These are phyloP conservation scores for Leccinum variicolor DNA, from an alignment of 768 basidiomycete genomes.

Conservation along the genomic window DNA sequence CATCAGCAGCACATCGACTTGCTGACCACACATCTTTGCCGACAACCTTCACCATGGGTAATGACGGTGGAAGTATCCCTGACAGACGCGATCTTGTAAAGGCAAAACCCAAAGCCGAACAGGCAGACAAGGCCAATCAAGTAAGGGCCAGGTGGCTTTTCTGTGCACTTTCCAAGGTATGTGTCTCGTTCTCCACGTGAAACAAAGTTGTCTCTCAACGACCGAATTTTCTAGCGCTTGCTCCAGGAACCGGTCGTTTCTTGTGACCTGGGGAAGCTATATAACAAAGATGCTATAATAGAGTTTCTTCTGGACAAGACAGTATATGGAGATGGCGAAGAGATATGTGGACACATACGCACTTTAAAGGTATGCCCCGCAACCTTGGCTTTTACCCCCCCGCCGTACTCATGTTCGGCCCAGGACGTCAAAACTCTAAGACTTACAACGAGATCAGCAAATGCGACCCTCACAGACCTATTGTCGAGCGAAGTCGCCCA, in stretches of 20 bases:
- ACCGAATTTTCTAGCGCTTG: conserved; percentile 51
- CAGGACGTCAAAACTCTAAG: conserved; percentile 86
- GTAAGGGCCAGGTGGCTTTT: conserved; percentile 86
- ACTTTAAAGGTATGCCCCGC: conserved; percentile 71
- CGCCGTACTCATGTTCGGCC: background rate
- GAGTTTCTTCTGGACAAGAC: conserved; percentile 84
- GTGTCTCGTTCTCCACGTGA: conserved; percentile 1
- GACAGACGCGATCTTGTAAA: conserved; percentile 78
- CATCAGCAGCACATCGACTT: background rate
- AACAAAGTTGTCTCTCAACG: background rate
- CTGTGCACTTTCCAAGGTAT: conserved; percentile 93
- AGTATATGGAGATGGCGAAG: conserved; percentile 86
- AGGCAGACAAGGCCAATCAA: conserved; percentile 89
- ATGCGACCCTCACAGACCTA: conserved; percentile 30
- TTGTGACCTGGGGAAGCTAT: conserved; percentile 89
- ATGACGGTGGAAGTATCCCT: conserved; percentile 87
- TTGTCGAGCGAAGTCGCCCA: conserved; percentile 50
- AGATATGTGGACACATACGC: conserved; percentile 89
- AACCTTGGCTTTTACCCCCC: background rate
- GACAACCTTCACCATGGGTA: conserved; percentile 57
- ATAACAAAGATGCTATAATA: conserved; percentile 93
- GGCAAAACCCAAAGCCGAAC: conserved; percentile 76
- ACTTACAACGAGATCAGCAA: conserved; percentile 71
- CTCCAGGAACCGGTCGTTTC: conserved; percentile 88
- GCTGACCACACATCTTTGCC: background rate